phyloP scores from a whole-genome alignment of 768 basidiomycete genomes.

The Lentinula lateritia region DNA sequence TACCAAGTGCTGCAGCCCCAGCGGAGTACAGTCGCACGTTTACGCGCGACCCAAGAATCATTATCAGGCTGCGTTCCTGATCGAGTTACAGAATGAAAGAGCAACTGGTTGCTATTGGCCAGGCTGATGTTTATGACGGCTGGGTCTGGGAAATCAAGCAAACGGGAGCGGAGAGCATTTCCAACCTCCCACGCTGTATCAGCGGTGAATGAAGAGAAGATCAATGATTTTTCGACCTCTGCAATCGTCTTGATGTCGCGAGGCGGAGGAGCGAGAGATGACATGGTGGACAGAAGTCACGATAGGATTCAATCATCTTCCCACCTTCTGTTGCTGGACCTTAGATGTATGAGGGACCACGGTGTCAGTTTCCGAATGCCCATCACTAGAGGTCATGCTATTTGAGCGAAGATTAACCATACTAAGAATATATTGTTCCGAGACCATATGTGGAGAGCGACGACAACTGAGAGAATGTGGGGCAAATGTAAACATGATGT shows the following conservation, averaged over 20 bases:
- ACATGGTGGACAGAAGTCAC: background rate
- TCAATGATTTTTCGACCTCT: conserved; percentile 19
- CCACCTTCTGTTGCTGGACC: background rate
- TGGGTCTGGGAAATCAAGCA: conserved; percentile 15
- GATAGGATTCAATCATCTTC: background rate
- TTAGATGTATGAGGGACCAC: no score
- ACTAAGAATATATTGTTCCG: background rate
- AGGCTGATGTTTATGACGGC: conserved; percentile 22
- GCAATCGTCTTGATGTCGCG: conserved; percentile 14
- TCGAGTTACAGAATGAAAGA: conserved; percentile 22
- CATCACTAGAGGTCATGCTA: no score
- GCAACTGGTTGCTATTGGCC: conserved; percentile 21
- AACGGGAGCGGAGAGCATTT: conserved; percentile 16
- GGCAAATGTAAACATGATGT: background rate
- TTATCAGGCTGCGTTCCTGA: conserved; percentile 25
- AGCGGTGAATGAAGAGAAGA: conserved; percentile 22
- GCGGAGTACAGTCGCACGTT: conserved; percentile 23
- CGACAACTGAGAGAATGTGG: background rate
- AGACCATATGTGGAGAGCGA: background rate
- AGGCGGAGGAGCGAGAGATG: background rate
- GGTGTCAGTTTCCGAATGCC: no score
- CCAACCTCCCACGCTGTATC: conserved; percentile 28
- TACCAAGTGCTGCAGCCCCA: conserved; percentile 23
- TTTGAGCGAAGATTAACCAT: background rate
- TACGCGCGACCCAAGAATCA: conserved; percentile 27